Evolutionary conservation across 805 yeast genomes (phyloP).

Genomic region (Sugiyamaella americana): DNA sequence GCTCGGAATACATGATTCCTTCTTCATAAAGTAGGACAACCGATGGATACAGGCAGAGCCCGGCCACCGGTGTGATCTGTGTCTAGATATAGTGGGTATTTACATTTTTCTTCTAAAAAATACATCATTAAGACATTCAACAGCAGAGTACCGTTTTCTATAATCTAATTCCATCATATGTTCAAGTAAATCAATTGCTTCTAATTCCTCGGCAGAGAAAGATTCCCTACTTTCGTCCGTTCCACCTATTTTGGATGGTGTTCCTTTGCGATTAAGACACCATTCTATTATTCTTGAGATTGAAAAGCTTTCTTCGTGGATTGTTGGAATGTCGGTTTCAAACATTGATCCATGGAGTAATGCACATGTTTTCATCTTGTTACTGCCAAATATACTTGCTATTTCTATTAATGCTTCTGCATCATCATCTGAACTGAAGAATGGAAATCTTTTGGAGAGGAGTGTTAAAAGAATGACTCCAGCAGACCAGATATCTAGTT

Average conservation of each 20-base stretch:
- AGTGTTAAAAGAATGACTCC: constrained; percentile 82
- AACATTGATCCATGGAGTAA: constrained; percentile 82
- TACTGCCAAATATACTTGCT: constrained; percentile 71
- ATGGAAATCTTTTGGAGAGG: constrained; percentile 76
- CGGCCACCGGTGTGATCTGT: too few species aligned
- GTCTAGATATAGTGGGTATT: too few species aligned
- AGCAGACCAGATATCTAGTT: constrained; percentile 87
- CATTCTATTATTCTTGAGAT: constrained; percentile 38
- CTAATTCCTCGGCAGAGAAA: constrained; percentile 16
- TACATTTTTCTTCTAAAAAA: constrained; percentile 39
- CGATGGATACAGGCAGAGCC: too few species aligned
- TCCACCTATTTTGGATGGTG: neutral
- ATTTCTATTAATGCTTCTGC: constrained; percentile 85
- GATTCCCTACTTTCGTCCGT: neutral
- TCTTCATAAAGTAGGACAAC: too few species aligned
- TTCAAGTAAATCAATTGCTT: constrained; percentile 33
- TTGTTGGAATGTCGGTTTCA: constrained; percentile 54
- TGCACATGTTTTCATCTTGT: constrained; percentile 69
- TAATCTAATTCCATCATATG: constrained; percentile 69
- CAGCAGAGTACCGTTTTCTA: constrained; percentile 55
- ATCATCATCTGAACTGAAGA: constrained; percentile 91
- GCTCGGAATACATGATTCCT: too few species aligned
- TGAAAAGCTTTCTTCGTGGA: constrained; percentile 40
- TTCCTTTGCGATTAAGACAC: constrained; percentile 10
- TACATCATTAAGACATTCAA: constrained; percentile 54